phyloP scores from a whole-genome alignment of 2,329 filamentous ascomycete species.

The Elsinoe fawcettii region DNA sequence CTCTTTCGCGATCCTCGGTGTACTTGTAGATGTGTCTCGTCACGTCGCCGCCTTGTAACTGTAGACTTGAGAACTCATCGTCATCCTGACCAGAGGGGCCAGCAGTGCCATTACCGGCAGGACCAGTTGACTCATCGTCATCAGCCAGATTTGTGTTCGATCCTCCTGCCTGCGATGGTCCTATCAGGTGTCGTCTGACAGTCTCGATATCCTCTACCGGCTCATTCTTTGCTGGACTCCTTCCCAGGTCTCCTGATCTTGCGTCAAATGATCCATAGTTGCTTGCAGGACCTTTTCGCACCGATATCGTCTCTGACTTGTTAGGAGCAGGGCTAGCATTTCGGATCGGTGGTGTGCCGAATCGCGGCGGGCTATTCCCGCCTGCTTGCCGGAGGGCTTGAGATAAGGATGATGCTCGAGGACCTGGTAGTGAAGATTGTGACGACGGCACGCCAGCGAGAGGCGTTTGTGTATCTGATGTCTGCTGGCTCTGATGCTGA shows the following conservation, averaged over 20 bases:
- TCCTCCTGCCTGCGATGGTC: constrained; percentile 44
- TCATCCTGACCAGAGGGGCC: constrained; percentile 17
- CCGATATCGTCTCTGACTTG: constrained; percentile 34
- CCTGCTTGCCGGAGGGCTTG: constrained; percentile 73
- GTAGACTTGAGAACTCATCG: constrained; percentile 79
- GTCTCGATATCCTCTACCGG: constrained; percentile 65
- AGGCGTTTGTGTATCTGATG: constrained; percentile 46
- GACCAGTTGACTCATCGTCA: constrained; percentile 20
- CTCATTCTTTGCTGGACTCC: constrained; percentile 59
- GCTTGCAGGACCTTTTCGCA: constrained; percentile 51
- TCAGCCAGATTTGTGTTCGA: constrained; percentile 27
- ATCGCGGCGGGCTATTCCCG: constrained; percentile 60
- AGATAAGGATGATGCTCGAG: constrained; percentile 79
- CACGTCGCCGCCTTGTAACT: constrained; percentile 87
- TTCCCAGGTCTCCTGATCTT: constrained; percentile 44
- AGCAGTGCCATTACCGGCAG: constrained; percentile 26
- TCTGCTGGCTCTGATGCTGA: constrained; percentile 35
- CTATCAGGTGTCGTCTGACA: constrained; percentile 78
- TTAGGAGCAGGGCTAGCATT: constrained; percentile 52
- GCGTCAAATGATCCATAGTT: constrained; percentile 83
- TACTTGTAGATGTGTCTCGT: constrained; percentile 94
- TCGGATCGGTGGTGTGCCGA: constrained; percentile 46
- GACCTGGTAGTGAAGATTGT: constrained; percentile 58
- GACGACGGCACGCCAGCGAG: constrained; percentile 48
- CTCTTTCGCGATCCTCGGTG: constrained; percentile 76